These are phyloP conservation scores for Xerocomus spinulosus DNA, from an alignment of 768 basidiomycete species.

Conservation along the genomic window DNA sequence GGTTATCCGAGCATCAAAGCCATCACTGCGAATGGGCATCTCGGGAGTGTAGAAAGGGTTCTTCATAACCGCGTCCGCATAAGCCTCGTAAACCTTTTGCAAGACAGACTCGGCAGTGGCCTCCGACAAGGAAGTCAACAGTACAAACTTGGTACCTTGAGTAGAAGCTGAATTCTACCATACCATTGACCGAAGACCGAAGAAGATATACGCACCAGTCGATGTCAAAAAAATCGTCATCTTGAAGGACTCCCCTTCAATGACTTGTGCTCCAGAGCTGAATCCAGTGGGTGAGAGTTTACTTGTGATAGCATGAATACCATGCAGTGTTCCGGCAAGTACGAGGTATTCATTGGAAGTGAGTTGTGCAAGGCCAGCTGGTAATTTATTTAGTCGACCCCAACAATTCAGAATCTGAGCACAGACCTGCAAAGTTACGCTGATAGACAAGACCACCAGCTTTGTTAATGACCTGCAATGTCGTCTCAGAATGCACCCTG, in stretches of 20 bases:
- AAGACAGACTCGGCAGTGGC: conserved; percentile 64
- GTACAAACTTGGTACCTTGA: conserved; percentile 91
- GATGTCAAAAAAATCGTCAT: conserved; percentile 85
- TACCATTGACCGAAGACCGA: neutral
- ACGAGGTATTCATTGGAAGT: conserved; percentile 95
- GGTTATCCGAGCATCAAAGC: conserved; percentile 73
- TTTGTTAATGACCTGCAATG: conserved; percentile 86
- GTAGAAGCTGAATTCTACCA: neutral
- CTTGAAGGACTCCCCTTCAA: conserved; percentile 94
- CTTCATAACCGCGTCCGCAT: conserved; percentile 96
- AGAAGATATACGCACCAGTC: conserved; percentile 57
- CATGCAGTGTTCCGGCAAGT: conserved; percentile 93
- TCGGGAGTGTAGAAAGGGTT: conserved; percentile 99
- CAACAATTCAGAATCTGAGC: neutral
- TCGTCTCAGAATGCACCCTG: conserved; percentile 1
- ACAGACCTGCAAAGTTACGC: conserved; percentile 80
- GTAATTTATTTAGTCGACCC: neutral
- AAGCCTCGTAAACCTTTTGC: conserved; percentile 87
- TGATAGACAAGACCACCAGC: conserved; percentile 96
- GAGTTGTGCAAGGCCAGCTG: conserved; percentile 88
- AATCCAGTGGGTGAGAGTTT: conserved; percentile 78
- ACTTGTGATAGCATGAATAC: conserved; percentile 97
- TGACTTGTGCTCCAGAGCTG: conserved; percentile 89
- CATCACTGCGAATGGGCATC: conserved; percentile 94
- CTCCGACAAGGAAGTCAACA: conserved; percentile 79